Base-by-base conservation (phyloP, 305 asterid species). In the Fraxinus baroniana region DNA sequence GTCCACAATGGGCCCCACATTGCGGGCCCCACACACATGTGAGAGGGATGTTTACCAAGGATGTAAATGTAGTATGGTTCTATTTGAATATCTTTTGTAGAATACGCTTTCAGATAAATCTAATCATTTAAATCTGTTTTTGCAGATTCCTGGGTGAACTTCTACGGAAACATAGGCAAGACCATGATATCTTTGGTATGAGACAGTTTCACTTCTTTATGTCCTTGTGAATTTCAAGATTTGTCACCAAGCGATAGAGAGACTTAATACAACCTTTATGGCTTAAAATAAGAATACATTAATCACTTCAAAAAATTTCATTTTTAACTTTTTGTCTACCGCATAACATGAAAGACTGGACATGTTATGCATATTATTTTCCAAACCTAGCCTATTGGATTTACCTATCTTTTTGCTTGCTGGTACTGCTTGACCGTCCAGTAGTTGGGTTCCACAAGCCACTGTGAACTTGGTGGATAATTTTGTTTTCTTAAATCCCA, bases 121-220 rank as follows among this genome's bases (percentile, higher is more conserved):
- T 60, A 66, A 60, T 79, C 68, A 2, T n/a, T 30, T 64, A 55
- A 28, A 74, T 77, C 74, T 68, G 12, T 44, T 44, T 82, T 32
- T 35, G 3, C 91, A 95, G 99, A 87, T 83, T 95, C 99, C 0
- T 92, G 97, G 99, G 93, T 94, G 84, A 95, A 94, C 86, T 95
- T 95, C 83, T 93, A 94, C 70, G 98, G 98, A 55, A 95, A 94
- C 90, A 90, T 94, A 7, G 99, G 99, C 85, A 95, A 95, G 91
- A 92, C 94, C 9, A 85, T 93, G 92, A 90, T 95, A 86, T 95
- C 99, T 72, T 77, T 95, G 98, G 98, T 95, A 93, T 28, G 88
- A 9, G 78, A 79, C 76, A 5, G 15, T 39, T 28, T 37, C 37
- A 15, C 9, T 8, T 1, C 30, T 22, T 20, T 60, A 32, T 17